Conservation (phyloP, 108 stramenopile genomes). For the Parietichytrium sp. region DNA sequence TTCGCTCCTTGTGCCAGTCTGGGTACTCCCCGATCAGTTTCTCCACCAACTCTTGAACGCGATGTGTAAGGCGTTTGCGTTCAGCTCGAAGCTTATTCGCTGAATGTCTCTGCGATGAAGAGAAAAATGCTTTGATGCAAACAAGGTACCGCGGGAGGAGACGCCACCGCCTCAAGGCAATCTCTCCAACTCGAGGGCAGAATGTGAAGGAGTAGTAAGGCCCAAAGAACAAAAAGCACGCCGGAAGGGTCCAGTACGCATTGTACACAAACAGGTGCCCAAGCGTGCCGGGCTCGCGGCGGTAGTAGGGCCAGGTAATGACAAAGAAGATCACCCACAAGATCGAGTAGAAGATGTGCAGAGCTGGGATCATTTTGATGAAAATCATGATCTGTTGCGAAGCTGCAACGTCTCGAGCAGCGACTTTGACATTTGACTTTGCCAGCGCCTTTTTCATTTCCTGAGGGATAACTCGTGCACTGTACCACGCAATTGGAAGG, state of each 20-base stretch:
- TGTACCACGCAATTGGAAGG: neutral
- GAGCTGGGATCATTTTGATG: neutral
- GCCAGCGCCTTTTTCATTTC: neutral
- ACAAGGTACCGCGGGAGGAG: neutral
- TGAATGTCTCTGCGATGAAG: neutral
- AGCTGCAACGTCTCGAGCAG: neutral
- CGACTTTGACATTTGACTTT: neutral
- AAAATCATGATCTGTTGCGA: neutral
- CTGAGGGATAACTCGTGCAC: neutral
- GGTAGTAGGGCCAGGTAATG: neutral
- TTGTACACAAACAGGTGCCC: neutral
- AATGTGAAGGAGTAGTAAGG: neutral
- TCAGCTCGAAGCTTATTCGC: neutral
- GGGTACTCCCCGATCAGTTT: neutral
- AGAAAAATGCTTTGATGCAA: neutral
- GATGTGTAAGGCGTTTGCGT: neutral
- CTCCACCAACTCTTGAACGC: slow-evolving; percentile 10
- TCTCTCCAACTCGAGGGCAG: neutral
- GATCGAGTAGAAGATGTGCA: neutral
- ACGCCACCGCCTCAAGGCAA: neutral
- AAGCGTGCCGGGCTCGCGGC: neutral
- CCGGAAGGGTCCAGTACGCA: neutral
- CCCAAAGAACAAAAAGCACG: slow-evolving; percentile 21
- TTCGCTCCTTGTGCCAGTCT: neutral
- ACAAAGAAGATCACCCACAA: neutral